phyloP scores from a whole-genome alignment of 768 basidiomycete genomes.

The Stropharia rugosoannulata region DNA sequence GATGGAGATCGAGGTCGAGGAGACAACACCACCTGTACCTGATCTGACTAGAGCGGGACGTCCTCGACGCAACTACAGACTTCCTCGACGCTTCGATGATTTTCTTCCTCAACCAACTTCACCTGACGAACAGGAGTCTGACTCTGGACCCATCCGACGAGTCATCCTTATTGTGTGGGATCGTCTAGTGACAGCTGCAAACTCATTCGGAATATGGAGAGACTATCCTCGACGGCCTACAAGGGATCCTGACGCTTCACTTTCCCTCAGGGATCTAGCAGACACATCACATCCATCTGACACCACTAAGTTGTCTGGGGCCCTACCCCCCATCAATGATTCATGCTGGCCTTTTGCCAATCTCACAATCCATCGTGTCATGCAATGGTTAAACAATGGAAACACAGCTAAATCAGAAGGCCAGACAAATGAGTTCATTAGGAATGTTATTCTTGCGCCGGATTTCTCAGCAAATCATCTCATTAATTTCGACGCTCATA shows the following conservation, averaged over 20 bases:
- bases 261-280: neutral
- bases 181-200: slow-evolving; percentile 7
- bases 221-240: slow-evolving; percentile 20
- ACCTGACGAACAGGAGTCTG: neutral
- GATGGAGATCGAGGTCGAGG: neutral
- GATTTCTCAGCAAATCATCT: slow-evolving; percentile 16
- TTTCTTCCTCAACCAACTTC: neutral
- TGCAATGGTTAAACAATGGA: slow-evolving; percentile 25
- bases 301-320: neutral
- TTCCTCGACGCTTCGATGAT: neutral
- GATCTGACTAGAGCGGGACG: neutral
- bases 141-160: neutral
- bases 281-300: neutral
- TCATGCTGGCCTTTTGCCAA: slow-evolving; percentile 11
- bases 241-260: slow-evolving; percentile 20
- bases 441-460: slow-evolving; percentile 16
- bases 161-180: neutral
- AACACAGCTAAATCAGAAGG: slow-evolving; percentile 11
- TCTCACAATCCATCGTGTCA: slow-evolving; percentile 9
- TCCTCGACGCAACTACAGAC: neutral
- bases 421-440: slow-evolving; percentile 12
- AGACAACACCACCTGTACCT: no score
- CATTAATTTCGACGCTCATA: slow-evolving; percentile 8
- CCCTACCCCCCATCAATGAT: neutral
- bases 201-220: slow-evolving; percentile 21